Conservation (phyloP, 2,329 filamentous ascomycete species). For the Colletotrichum salicis region DNA sequence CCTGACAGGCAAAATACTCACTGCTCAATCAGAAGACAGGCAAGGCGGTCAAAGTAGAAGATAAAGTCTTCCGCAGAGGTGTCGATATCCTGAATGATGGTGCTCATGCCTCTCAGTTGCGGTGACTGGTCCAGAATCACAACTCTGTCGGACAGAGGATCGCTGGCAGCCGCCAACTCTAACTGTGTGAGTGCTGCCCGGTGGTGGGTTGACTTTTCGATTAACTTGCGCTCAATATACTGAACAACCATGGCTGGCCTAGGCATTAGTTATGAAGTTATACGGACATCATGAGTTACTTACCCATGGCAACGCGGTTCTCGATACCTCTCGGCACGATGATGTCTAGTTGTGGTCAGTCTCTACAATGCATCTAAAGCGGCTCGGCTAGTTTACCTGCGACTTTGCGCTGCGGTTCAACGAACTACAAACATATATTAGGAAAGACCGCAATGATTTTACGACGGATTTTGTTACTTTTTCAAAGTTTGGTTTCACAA, state of each 20-base stretch:
- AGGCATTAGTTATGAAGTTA: slow-evolving; percentile 7
- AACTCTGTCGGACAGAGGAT: slow-evolving; percentile 79
- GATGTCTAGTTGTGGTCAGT: slow-evolving; percentile 68
- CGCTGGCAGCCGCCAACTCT: slow-evolving; percentile 76
- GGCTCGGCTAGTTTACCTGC: slow-evolving; percentile 65
- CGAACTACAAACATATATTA: slow-evolving; percentile 60
- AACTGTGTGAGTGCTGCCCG: slow-evolving; percentile 81
- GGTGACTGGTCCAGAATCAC: slow-evolving; percentile 78
- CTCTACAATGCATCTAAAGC: not conserved
- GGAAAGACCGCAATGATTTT: not conserved
- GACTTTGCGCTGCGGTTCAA: slow-evolving; percentile 89
- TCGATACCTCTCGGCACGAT: slow-evolving; percentile 96
- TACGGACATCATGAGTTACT: slow-evolving; percentile 39
- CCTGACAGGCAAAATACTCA: slow-evolving; percentile 48
- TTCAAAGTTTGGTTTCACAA: slow-evolving; percentile 96
- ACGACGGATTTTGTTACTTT: slow-evolving; percentile 57
- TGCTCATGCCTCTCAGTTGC: slow-evolving; percentile 89
- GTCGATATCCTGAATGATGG: slow-evolving; percentile 83
- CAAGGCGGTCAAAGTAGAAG: slow-evolving; percentile 94
- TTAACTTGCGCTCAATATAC: slow-evolving; percentile 87
- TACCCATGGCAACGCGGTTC: slow-evolving; percentile 89
- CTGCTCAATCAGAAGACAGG: slow-evolving; percentile 85
- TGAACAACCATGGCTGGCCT: slow-evolving; percentile 86
- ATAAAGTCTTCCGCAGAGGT: slow-evolving; percentile 91
- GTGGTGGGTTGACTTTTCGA: slow-evolving; percentile 86